Conservation (phyloP, 1,139 yeast genomes). For the Suhomyces bokatorum region DNA sequence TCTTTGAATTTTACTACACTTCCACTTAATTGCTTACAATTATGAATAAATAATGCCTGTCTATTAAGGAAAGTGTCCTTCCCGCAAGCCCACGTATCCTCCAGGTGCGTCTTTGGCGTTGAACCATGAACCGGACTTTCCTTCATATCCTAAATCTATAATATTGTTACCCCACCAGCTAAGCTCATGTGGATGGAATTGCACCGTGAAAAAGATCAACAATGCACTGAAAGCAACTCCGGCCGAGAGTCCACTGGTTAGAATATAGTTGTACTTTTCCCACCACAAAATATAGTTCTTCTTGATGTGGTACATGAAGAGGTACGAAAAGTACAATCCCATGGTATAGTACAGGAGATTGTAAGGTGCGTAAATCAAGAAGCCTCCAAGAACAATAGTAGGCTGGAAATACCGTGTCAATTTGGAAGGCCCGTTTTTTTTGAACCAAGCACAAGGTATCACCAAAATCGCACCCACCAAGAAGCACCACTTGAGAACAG, state of each 20-base stretch:
- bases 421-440: constrained; percentile 31
- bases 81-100: constrained; percentile 46
- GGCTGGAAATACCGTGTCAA: constrained; percentile 44
- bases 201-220: constrained; percentile 56
- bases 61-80: constrained; percentile 37
- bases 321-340: constrained; percentile 47
- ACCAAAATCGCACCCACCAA: constrained; percentile 53
- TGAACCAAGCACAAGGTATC: constrained; percentile 42
- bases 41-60: background rate
- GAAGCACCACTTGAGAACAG: constrained; percentile 52
- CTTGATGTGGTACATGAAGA: constrained; percentile 55
- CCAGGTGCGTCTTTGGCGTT: constrained; percentile 38
- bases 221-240: constrained; percentile 61
- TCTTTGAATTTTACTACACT: no score
- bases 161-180: constrained; percentile 66
- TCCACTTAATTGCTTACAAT: no score
- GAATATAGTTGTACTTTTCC: constrained; percentile 64
- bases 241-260: constrained; percentile 54
- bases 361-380: constrained; percentile 52
- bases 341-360: constrained; percentile 56
- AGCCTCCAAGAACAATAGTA: constrained; percentile 49
- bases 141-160: constrained; percentile 45
- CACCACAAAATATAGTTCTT: constrained; percentile 56
- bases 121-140: constrained; percentile 34
- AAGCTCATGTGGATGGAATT: constrained; percentile 39